phyloP scores from a whole-genome alignment of 2,329 filamentous ascomycete genomes.

The Monosporascus sp. region DNA sequence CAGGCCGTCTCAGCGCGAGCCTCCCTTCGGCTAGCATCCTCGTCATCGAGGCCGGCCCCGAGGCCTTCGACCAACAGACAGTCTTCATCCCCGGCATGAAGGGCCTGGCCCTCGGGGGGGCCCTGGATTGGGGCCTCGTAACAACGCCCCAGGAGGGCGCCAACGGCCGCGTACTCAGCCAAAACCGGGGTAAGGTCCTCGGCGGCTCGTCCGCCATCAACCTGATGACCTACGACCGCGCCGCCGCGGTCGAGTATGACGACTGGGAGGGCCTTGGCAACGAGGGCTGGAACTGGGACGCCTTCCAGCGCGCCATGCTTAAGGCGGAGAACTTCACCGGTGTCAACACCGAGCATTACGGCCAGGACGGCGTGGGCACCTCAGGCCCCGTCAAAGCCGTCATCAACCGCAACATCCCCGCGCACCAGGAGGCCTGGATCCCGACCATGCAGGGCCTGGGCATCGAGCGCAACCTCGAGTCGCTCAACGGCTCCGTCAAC shows the following conservation, averaged over 20 bases:
- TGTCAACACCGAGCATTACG: slow-evolving; percentile 33
- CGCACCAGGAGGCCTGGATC: slow-evolving; percentile 42
- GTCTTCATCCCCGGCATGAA: slow-evolving; percentile 33
- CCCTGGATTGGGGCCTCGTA: slow-evolving; percentile 37
- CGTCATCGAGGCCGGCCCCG: slow-evolving; percentile 37
- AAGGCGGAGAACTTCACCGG: not conserved
- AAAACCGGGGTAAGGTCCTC: slow-evolving; percentile 44
- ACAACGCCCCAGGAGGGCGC: slow-evolving; percentile 33
- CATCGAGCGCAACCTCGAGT: slow-evolving; percentile 29
- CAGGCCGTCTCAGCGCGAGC: slow-evolving; percentile 40
- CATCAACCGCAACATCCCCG: slow-evolving; percentile 34
- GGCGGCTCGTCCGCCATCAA: slow-evolving; percentile 60
- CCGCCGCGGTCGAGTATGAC: slow-evolving; percentile 44
- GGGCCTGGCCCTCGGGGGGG: slow-evolving; percentile 30
- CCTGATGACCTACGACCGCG: slow-evolving; percentile 50
- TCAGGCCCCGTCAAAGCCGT: slow-evolving; percentile 44
- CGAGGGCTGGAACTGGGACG: slow-evolving; percentile 52
- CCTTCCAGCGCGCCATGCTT: slow-evolving; percentile 26
- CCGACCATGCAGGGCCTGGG: slow-evolving; percentile 31
- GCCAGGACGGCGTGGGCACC: slow-evolving; percentile 35
- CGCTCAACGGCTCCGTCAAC: slow-evolving; percentile 33
- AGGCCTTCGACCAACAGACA: slow-evolving; percentile 15
- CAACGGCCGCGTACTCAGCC: slow-evolving; percentile 33
- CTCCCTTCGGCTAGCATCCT: slow-evolving; percentile 32
- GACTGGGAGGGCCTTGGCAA: slow-evolving; percentile 55